Evolutionary conservation across 208 protist genomes (phyloP), one percentile per base, ranked within the genome.

Genomic region (Crithidia brevicula): DNA sequence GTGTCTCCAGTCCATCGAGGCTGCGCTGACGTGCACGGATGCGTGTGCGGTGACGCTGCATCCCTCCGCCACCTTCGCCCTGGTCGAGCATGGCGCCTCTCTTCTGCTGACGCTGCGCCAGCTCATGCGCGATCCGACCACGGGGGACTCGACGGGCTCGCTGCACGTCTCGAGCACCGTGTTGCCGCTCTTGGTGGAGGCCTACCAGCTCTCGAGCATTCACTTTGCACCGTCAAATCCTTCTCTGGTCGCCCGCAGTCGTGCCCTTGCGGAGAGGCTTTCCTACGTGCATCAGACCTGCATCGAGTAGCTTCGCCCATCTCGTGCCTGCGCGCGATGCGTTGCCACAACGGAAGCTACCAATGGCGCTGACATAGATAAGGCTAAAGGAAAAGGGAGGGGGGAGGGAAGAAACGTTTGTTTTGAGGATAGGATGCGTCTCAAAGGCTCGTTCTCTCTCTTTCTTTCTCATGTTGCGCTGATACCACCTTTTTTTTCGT

Each of bases 171-270:
- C 62, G 2, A 65, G 70, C 47, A 47, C 27, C 40, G 36, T 90
- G 62, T 42, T 94, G 64, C 79, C 88, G n/a, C 61, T 81, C 6
- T 67, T 94, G 23, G 60, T 73, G 53, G 64, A 88, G 42, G 74
- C 81, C 15, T 75, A 91, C 23, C 83, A 84, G 64, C 47, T 86
- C 6, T 65, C 73, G 40, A 63, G 69, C 33, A 58, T 80, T 15
- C 73, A 76, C 61, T 64, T 73, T 30, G 56, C n/a, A 7, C 22
- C 30, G 13, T 22, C 56, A 8, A 49, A 54, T 16, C 33, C 57
- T 1, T 20, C 70, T n/a, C 31, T 82, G 23, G 31, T 20, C n/a
- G 47, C 30, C 18, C 75, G 72, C 25, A 76, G 78, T 11, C 62
- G 38, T 15, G 60, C 10, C 9, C 65, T 94, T 50, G 72, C 71